These are phyloP conservation scores for Phytopythium ostracodes DNA, from an alignment of 352 stramenopile species.

Conservation along the genomic window DNA sequence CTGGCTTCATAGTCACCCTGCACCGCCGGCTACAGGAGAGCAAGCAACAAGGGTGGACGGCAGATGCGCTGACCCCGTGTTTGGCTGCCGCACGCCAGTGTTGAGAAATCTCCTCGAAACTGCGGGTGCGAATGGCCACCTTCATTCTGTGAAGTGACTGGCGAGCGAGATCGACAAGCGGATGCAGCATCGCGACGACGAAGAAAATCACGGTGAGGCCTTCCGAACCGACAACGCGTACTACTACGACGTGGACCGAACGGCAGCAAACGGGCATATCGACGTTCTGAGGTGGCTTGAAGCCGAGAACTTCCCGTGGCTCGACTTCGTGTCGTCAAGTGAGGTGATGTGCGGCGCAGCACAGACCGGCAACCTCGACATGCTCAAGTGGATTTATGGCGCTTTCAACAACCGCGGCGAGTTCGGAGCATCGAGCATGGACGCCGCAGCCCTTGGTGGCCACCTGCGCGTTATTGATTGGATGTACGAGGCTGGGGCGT, in stretches of 20 bases:
- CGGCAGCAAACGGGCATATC: not conserved
- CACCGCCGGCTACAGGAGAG: not conserved
- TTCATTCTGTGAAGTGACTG: not conserved
- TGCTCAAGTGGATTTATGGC: not conserved
- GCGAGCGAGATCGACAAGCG: not conserved
- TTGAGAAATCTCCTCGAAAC: conserved; percentile 1
- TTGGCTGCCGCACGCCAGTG: not conserved
- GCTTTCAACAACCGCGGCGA: not conserved
- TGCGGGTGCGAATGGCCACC: not conserved
- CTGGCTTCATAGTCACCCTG: not conserved
- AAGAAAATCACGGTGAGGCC: not conserved
- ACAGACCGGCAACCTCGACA: not conserved
- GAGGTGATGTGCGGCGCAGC: not conserved
- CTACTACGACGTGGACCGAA: not conserved
- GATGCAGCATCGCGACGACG: not conserved
- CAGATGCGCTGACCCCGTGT: not conserved
- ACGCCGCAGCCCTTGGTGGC: not conserved
- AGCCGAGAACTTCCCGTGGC: not conserved
- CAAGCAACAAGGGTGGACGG: too few species aligned
- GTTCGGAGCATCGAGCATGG: not conserved
- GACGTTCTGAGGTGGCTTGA: not conserved
- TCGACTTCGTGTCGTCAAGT: not conserved
- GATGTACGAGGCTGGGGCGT: not conserved
- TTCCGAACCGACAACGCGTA: not conserved
- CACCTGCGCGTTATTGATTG: not conserved